Evolutionary conservation across 108 stramenopile species (phyloP).

Genomic region (Cyclotella baltica): DNA sequence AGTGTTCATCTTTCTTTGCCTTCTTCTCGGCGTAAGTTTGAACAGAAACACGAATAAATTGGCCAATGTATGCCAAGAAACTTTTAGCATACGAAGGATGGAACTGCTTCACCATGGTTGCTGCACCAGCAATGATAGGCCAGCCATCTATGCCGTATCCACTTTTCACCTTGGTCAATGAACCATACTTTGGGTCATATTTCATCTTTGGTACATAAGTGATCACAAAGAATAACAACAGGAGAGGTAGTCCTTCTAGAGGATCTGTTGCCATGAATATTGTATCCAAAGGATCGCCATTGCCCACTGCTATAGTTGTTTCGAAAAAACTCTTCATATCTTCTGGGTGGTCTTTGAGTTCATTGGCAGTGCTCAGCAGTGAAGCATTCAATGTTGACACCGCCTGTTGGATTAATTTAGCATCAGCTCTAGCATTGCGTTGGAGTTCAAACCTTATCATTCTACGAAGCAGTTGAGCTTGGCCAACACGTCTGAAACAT

Average conservation of each 20-base stretch:
- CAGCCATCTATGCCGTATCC: constrained; percentile 65
- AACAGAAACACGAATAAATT: constrained; percentile 59
- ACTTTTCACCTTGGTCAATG: constrained; percentile 46
- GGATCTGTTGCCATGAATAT: constrained; percentile 64
- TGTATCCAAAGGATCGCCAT: constrained; percentile 60
- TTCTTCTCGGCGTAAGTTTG: constrained; percentile 25
- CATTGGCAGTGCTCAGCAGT: constrained; percentile 20
- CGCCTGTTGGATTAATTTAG: constrained; percentile 51
- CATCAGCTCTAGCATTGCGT: constrained; percentile 52
- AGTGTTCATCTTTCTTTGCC: constrained; percentile 38
- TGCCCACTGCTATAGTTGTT: constrained; percentile 54
- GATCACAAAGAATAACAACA: constrained; percentile 56
- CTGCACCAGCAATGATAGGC: constrained; percentile 59
- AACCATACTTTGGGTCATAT: constrained; percentile 53
- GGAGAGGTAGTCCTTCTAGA: constrained; percentile 55
- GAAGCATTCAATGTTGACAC: constrained; percentile 39
- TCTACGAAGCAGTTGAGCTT: constrained; percentile 61
- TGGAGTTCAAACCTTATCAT: constrained; percentile 56
- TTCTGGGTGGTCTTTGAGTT: constrained; percentile 18
- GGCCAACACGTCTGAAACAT: constrained; percentile 64
- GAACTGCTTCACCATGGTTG: constrained; percentile 65
- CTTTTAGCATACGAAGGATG: constrained; percentile 56
- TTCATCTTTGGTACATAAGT: constrained; percentile 48
- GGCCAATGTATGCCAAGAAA: constrained; percentile 61
- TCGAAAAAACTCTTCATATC: constrained; percentile 39